phyloP scores from a whole-genome alignment of 1,139 yeast genomes.

The Yamadazyma spencermartinsiae region DNA sequence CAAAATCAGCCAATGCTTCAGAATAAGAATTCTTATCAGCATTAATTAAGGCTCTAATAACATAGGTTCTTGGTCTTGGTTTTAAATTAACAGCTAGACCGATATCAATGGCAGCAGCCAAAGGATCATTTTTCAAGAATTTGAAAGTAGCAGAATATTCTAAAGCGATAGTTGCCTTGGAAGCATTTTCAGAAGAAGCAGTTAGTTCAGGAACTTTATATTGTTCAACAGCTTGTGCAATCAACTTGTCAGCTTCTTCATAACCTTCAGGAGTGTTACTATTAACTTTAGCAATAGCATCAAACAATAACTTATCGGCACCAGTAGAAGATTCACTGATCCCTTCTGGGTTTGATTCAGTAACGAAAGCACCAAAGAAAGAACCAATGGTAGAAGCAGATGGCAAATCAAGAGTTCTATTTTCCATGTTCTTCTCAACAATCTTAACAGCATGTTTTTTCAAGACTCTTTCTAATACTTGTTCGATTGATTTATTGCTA shows the following conservation, averaged over 20 bases:
- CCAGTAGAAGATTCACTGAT: constrained; percentile 49
- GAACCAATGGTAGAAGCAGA: constrained; percentile 84
- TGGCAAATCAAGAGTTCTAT: constrained; percentile 63
- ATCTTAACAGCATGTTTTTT: constrained; percentile 70
- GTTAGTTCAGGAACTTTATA: constrained; percentile 42
- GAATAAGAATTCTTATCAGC: constrained; percentile 74
- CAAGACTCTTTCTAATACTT: constrained; percentile 84
- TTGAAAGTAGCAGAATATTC: constrained; percentile 83
- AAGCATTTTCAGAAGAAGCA: constrained; percentile 47
- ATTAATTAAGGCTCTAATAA: constrained; percentile 78
- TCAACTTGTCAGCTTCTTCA: constrained; percentile 67
- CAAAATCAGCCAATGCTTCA: constrained; percentile 69
- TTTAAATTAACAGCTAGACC: constrained; percentile 62
- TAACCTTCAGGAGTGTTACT: constrained; percentile 70
- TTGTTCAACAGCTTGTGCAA: constrained; percentile 66
- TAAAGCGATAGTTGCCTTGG: constrained; percentile 61
- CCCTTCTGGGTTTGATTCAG: constrained; percentile 48
- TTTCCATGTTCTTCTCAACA: constrained; percentile 58
- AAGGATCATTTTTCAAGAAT: constrained; percentile 76
- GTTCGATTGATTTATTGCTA: constrained; percentile 75
- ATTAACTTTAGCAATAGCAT: constrained; percentile 66
- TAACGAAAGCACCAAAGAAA: constrained; percentile 74
- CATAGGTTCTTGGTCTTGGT: constrained; percentile 82
- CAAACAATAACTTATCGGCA: constrained; percentile 63
- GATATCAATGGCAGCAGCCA: constrained; percentile 59